phyloP scores from a whole-genome alignment of 1,284 basidiomycete species.

The Sanghuangporus weigelae region DNA sequence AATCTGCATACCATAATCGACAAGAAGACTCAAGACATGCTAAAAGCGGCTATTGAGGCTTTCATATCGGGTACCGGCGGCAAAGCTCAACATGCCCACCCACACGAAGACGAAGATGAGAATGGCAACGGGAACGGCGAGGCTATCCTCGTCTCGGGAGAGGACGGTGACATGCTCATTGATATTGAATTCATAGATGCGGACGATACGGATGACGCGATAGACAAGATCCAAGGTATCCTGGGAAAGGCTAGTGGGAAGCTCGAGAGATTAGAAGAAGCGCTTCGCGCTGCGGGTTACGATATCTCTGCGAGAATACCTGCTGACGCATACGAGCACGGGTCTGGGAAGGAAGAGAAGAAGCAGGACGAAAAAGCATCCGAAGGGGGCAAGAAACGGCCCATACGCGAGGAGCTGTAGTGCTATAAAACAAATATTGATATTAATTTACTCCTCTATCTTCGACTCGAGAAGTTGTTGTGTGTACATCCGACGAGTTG shows the following conservation, averaged over 20 bases:
- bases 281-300: slow-evolving; percentile 39
- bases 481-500: background rate
- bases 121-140: slow-evolving; percentile 24
- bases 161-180: slow-evolving; percentile 50
- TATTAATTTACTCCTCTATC: background rate
- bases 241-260: slow-evolving; percentile 20
- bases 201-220: slow-evolving; percentile 31
- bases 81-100: background rate
- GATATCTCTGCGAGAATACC: slow-evolving; percentile 26
- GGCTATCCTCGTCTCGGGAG: slow-evolving; percentile 28
- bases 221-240: slow-evolving; percentile 29
- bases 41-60: slow-evolving; percentile 12
- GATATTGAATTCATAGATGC: slow-evolving; percentile 58
- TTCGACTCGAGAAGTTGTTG: background rate
- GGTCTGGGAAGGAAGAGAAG: slow-evolving; percentile 14
- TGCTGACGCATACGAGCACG: background rate
- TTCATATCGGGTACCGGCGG: background rate
- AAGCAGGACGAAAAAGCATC: slow-evolving; percentile 16
- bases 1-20: slow-evolving; percentile 16
- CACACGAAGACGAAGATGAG: background rate
- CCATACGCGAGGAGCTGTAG: slow-evolving; percentile 16
- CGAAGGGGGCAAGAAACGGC: slow-evolving; percentile 9
- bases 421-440: background rate
- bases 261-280: slow-evolving; percentile 29
- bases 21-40: slow-evolving; percentile 24